These are phyloP conservation scores for Ammopiptanthus mongolicus DNA, from an alignment of 306 rosid species.

Conservation along the genomic window DNA sequence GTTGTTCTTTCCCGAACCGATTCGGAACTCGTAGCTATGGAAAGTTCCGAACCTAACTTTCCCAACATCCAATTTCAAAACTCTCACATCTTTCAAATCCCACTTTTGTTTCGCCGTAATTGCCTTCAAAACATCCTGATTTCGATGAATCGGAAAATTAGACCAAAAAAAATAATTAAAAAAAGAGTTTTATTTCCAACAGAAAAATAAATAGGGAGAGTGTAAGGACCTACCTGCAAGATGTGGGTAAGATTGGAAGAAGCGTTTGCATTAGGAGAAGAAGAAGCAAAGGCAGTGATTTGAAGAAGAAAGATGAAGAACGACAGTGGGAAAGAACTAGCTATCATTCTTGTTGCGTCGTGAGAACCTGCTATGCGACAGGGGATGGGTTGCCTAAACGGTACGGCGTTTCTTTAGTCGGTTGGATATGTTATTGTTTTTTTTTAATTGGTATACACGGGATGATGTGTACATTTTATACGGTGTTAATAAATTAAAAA, in stretches of 20 bases:
- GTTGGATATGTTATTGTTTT: too few relatives aligned
- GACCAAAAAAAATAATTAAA: neutral
- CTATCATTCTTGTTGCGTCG: neutral
- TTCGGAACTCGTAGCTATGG: conserved; percentile 43
- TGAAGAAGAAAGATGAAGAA: conserved; percentile 35
- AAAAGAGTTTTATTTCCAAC: neutral
- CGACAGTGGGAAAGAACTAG: neutral
- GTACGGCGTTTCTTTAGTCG: too few relatives aligned
- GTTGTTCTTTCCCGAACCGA: conserved; percentile 48
- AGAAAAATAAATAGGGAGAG: too few relatives aligned
- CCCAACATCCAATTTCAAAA: conserved; percentile 47
- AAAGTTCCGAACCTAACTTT: conserved; percentile 54
- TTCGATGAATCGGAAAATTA: neutral
- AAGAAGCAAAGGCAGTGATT: conserved; percentile 12
- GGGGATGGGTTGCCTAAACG: too few relatives aligned
- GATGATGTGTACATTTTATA: too few relatives aligned
- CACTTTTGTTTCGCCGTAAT: conserved; percentile 57
- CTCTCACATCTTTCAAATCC: conserved; percentile 43
- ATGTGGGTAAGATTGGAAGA: conserved; percentile 33
- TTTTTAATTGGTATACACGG: too few relatives aligned
- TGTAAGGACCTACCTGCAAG: conserved; percentile 46
- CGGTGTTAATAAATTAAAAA: too few relatives aligned
- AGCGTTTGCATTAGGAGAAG: conserved; percentile 18
- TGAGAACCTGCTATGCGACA: neutral
- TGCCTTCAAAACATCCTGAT: conserved; percentile 67